These are phyloP conservation scores for Eucalyptus curtisii DNA, from an alignment of 345 rosid genomes.

Conservation along the genomic window DNA sequence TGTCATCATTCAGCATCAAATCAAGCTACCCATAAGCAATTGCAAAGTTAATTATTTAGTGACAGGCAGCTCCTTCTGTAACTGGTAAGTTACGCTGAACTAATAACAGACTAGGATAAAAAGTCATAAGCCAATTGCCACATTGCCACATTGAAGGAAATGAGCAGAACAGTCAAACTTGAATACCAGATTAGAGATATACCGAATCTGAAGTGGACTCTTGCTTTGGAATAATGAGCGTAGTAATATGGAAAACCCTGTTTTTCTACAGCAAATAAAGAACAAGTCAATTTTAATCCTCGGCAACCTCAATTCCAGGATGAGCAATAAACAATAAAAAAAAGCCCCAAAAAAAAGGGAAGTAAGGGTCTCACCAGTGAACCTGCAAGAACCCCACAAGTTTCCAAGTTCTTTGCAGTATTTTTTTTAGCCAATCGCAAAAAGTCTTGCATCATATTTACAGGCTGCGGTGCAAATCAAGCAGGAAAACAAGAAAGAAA, in stretches of 20 bases:
- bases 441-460: constrained; percentile 80
- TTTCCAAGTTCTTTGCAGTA: constrained; percentile 82
- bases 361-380: constrained; percentile 46
- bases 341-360: background rate
- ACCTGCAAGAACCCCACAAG: constrained; percentile 95
- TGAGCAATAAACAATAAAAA: background rate
- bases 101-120: background rate
- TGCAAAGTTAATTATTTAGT: background rate
- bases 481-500: background rate
- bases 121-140: background rate
- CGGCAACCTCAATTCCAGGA: background rate
- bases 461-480: constrained; percentile 40
- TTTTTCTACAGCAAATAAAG: constrained; percentile 48
- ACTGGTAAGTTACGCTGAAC: background rate
- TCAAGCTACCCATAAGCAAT: background rate
- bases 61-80: background rate
- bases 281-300: background rate
- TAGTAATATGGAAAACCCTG: constrained; percentile 86
- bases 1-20: background rate
- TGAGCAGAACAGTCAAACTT: background rate
- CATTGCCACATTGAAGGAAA: background rate
- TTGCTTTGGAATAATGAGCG: constrained; percentile 94
- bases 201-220: constrained; percentile 97
- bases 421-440: constrained; percentile 70
- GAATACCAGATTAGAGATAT: background rate